These are phyloP conservation scores for Durotheca rogersii DNA, from an alignment of 495 filamentous ascomycete species.

Conservation along the genomic window DNA sequence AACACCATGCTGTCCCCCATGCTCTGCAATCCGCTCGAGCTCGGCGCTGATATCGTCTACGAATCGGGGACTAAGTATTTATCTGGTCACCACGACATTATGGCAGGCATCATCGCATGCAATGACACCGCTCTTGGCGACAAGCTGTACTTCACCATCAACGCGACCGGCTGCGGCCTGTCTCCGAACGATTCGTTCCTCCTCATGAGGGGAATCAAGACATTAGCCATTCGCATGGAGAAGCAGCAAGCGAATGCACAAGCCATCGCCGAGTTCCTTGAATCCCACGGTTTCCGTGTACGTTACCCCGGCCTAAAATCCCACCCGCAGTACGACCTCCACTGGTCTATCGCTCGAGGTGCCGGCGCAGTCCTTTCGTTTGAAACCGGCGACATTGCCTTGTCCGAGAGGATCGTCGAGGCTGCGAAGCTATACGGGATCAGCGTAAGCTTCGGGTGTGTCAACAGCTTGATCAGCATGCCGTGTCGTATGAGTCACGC, in stretches of 20 bases:
- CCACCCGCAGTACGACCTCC: constrained; percentile 94
- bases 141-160: constrained; percentile 93
- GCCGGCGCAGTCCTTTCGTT: constrained; percentile 93
- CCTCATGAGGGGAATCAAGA: constrained; percentile 91
- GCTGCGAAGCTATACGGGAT: constrained; percentile 90
- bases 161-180: constrained; percentile 88
- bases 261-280: constrained; percentile 87
- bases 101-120: constrained; percentile 93
- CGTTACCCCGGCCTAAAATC: constrained; percentile 91
- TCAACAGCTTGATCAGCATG: constrained; percentile 98
- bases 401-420: constrained; percentile 93
- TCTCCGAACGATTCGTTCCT: constrained; percentile 95
- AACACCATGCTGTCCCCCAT: constrained; percentile 98
- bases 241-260: constrained; percentile 93
- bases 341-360: constrained; percentile 91
- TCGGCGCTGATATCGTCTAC: constrained; percentile 95
- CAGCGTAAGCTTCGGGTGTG: constrained; percentile 94
- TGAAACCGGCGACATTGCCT: constrained; percentile 79
- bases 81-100: constrained; percentile 96
- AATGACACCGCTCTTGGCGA: constrained; percentile 80
- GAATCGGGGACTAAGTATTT: constrained; percentile 98
- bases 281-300: constrained; percentile 87
- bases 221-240: constrained; percentile 95
- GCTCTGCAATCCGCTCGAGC: constrained; percentile 85
- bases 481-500: constrained; percentile 99